Evolutionary conservation across 2,329 filamentous ascomycete species (phyloP).

Genomic region (Penicillium sp.): DNA sequence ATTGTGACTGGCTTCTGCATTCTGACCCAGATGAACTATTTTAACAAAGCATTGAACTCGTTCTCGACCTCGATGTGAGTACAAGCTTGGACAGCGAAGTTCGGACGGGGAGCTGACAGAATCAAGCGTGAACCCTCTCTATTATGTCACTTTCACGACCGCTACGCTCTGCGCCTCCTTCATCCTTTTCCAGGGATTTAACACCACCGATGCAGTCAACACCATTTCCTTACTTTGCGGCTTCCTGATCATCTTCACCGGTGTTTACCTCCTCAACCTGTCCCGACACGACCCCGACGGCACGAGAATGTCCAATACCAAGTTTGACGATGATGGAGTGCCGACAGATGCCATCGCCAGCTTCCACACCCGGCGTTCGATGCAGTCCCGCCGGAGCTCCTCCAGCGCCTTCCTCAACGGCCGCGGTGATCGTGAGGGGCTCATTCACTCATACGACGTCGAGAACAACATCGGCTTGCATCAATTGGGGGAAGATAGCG

Average conservation of each 20-base stretch:
- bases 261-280: constrained; percentile 94
- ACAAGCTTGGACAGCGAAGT: neutral
- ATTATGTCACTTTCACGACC: constrained; percentile 97
- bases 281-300: constrained; percentile 87
- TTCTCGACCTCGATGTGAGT: constrained; percentile 96
- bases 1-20: constrained; percentile 93
- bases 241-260: constrained; percentile 90
- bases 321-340: constrained; percentile 58
- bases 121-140: constrained; percentile 86
- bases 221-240: constrained; percentile 88
- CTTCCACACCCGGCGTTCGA: constrained; percentile 83
- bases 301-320: constrained; percentile 58
- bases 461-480: constrained; percentile 71
- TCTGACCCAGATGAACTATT: constrained; percentile 99
- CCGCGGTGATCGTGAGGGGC: constrained; percentile 65
- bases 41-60: constrained; percentile 95
- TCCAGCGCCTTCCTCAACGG: constrained; percentile 55
- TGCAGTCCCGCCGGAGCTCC: constrained; percentile 76
- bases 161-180: constrained; percentile 91
- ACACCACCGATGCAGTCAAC: constrained; percentile 85
- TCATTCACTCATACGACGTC: constrained; percentile 86
- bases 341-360: constrained; percentile 89
- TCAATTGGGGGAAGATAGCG: constrained; percentile 72
- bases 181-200: constrained; percentile 93
- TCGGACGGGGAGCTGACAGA: constrained; percentile 1